Conservation (phyloP, 2,329 filamentous ascomycete species). For the Lecanicillium sp. region DNA sequence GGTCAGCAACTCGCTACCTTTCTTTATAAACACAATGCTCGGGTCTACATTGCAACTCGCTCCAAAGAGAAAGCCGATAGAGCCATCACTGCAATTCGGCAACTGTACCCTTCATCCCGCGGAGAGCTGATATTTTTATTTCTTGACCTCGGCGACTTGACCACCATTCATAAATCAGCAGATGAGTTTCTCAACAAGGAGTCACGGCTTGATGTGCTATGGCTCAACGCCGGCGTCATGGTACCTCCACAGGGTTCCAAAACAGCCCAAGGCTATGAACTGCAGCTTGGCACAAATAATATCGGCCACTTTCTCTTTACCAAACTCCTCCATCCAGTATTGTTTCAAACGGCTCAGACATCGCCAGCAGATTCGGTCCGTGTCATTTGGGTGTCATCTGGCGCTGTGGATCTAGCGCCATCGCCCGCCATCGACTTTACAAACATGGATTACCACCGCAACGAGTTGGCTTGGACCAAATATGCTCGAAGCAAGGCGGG, state of each 20-base stretch:
- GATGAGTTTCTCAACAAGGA: conserved; percentile 12
- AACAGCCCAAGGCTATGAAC: conserved; percentile 26
- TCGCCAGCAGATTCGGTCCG: conserved; percentile 15
- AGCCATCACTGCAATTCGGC: conserved; percentile 32
- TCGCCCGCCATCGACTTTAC: conserved; percentile 6
- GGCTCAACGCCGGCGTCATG: conserved; percentile 30
- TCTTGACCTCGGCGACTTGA: conserved; percentile 27
- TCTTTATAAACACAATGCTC: conserved; percentile 40
- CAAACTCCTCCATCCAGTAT: conserved; percentile 21
- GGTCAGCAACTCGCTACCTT: conserved; percentile 41
- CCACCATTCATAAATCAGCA: conserved; percentile 18
- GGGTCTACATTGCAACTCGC: conserved; percentile 41
- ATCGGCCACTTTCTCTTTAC: conserved; percentile 27
- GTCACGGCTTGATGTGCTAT: conserved; percentile 22
- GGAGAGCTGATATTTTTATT: conserved; percentile 28
- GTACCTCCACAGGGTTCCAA: conserved; percentile 23
- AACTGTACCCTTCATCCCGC: conserved; percentile 18
- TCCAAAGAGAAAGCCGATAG: conserved; percentile 27
- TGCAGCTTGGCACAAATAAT: conserved; percentile 28
- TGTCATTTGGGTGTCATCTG: conserved; percentile 16
- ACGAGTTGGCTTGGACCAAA: conserved; percentile 10
- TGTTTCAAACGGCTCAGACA: conserved; percentile 18
- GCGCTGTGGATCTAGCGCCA: conserved; percentile 9
- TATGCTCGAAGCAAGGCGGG: conserved; percentile 16
- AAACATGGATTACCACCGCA: conserved; percentile 12